Evolutionary conservation across 371 early-diverging fungal species (phyloP).

Genomic region (Vairimorpha necatrix): DNA sequence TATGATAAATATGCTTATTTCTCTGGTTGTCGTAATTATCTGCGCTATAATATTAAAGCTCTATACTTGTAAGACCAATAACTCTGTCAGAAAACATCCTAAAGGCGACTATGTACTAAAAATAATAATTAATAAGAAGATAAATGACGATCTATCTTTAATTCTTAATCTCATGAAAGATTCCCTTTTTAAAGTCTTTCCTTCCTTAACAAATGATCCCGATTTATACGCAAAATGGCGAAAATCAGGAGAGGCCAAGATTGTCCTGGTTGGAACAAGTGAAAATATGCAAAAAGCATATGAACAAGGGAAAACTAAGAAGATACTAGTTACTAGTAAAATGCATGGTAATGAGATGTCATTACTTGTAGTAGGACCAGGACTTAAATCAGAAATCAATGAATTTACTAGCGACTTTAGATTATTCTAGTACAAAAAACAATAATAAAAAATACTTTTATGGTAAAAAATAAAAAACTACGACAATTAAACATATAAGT

Average conservation of each 20-base stretch:
- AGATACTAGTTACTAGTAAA: background rate
- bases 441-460: too few species aligned
- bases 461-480: too few species aligned
- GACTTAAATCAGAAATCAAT: conserved; percentile 10
- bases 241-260: conserved; percentile 3
- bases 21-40: too few species aligned
- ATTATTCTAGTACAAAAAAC: conserved; percentile 29
- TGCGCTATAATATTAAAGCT: too few species aligned
- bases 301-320: background rate
- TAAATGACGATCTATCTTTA: background rate
- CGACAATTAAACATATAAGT: too few species aligned
- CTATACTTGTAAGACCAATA: too few species aligned
- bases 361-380: conserved; percentile 5
- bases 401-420: conserved; percentile 39
- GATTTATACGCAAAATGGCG: conserved; percentile 3
- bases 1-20: too few species aligned
- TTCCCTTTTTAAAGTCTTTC: background rate
- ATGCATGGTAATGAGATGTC: background rate
- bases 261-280: background rate
- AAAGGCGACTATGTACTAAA: conserved; percentile 18
- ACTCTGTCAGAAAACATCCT: conserved; percentile 16
- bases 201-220: background rate
- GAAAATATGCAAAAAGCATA: background rate
- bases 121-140: conserved; percentile 11
- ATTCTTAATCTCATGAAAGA: background rate